Evolutionary conservation across 169 alveolate species (phyloP), one percentile per base, ranked within the genome.

Genomic region (Plasmodium knowlesi): DNA sequence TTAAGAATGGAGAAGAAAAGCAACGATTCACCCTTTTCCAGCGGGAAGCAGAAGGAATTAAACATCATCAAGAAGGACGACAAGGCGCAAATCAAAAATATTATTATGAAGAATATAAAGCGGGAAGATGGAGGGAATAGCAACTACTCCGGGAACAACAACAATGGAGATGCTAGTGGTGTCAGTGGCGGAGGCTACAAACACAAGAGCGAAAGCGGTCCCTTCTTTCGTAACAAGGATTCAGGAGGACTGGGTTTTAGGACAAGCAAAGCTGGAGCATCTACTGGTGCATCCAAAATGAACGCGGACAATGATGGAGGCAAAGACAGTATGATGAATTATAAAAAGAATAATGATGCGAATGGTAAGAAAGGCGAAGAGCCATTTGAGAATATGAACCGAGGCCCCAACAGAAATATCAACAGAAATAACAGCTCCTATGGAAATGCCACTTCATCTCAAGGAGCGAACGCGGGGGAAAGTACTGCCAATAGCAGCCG

Each of bases 101-200:
- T 85, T 9, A 85, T 85, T n/a, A 85, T 85, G 82, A 85, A 85
- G 79, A 85, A 85, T 16, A 28, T 85, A 3, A 85, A 85, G 50
- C 28, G 93, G 22, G 93, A 85, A 54, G 93, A 85, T 72, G 89
- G 79, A 10, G 50, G 12, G 10, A 82, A n/a, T 61, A 6, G 34
- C 12, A 61, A 61, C 32, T 19, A 61, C 34, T n/a, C 1, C 9
- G 34, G 34, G 10, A 61, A 61, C 74, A 61, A 61, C 14, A 84
- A 73, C 76, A 84, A 30, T 39, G 78, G 39, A 1, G 39, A 3
- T 32, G 39, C 39, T 10, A 37, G 74, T 3, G 79, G 32, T 1
- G 43, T 70, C 3, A 72, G 78, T 16, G 93, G 53, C 37, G 89
- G 80, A 10, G 50, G 54, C 19, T 30, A 19, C 53, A 57, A 5